phyloP scores from a whole-genome alignment of 2,329 filamentous ascomycete genomes.

The Colletotrichum endophyticum region DNA sequence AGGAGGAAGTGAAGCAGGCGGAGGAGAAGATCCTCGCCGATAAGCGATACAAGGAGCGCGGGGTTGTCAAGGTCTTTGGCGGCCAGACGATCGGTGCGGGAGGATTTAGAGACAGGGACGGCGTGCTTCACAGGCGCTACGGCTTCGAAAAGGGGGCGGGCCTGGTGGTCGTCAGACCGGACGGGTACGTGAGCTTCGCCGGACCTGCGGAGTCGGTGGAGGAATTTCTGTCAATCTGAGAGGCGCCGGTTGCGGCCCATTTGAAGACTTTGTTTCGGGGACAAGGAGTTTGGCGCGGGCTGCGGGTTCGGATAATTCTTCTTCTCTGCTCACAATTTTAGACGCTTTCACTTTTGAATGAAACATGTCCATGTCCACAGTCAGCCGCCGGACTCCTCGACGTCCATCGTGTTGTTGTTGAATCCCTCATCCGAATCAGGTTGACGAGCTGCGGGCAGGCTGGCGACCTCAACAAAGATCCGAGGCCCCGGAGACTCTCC shows the following conservation, averaged over 20 bases:
- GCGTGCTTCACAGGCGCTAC: conserved; percentile 29
- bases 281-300: neutral
- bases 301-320: neutral
- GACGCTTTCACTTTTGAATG: neutral
- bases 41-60: conserved; percentile 11
- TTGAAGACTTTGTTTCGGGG: neutral
- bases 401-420: neutral
- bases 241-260: neutral
- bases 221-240: conserved; percentile 23
- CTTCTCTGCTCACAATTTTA: neutral
- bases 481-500: neutral
- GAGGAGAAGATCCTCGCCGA: conserved; percentile 12
- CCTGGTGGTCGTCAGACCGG: conserved; percentile 34
- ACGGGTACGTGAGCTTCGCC: conserved; percentile 35
- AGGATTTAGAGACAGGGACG: conserved; percentile 25
- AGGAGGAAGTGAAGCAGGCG: neutral
- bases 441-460: neutral
- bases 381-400: neutral
- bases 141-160: conserved; percentile 30
- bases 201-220: conserved; percentile 28
- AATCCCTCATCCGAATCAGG: neutral
- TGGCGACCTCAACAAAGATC: neutral
- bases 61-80: conserved; percentile 21
- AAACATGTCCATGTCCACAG: neutral
- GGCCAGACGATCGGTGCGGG: neutral